Evolutionary conservation across 441 rosid genomes (phyloP).

Genomic region (Eutrema salsugineum): DNA sequence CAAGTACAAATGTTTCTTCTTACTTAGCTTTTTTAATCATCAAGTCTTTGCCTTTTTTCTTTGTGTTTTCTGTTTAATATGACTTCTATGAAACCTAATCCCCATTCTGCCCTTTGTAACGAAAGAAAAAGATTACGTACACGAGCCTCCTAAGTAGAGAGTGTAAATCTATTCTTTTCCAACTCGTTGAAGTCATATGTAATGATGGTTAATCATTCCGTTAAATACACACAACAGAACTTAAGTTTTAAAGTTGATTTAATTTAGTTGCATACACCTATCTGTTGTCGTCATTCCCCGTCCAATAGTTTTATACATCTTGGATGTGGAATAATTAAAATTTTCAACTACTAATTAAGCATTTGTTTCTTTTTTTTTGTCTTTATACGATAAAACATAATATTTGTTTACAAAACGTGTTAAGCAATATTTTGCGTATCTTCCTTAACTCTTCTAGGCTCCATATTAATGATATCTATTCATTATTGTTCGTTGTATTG

Average conservation of each 20-base stretch:
- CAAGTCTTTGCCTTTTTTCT: background rate
- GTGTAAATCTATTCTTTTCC: constrained; percentile 24
- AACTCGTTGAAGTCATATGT: constrained; percentile 24
- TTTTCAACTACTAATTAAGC: background rate
- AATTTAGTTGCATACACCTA: background rate
- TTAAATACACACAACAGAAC: constrained; percentile 18
- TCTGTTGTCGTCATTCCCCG: constrained; percentile 12
- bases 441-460: background rate
- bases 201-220: constrained; percentile 35
- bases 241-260: constrained; percentile 14
- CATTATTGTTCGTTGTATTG: background rate
- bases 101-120: background rate
- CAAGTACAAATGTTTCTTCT: constrained; percentile 26
- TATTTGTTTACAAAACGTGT: background rate
- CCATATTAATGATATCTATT: background rate
- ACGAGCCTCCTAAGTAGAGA: constrained; percentile 9
- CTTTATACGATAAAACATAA: background rate
- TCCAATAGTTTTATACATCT: constrained; percentile 9
- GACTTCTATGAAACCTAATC: constrained; percentile 2
- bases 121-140: constrained; percentile 20
- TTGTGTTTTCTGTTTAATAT: constrained; percentile 8
- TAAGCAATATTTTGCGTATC: background rate
- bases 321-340: background rate
- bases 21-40: constrained; percentile 19
- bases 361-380: background rate